Conservation (phyloP, 208 protist species). For the Trypanosoma grayi region DNA sequence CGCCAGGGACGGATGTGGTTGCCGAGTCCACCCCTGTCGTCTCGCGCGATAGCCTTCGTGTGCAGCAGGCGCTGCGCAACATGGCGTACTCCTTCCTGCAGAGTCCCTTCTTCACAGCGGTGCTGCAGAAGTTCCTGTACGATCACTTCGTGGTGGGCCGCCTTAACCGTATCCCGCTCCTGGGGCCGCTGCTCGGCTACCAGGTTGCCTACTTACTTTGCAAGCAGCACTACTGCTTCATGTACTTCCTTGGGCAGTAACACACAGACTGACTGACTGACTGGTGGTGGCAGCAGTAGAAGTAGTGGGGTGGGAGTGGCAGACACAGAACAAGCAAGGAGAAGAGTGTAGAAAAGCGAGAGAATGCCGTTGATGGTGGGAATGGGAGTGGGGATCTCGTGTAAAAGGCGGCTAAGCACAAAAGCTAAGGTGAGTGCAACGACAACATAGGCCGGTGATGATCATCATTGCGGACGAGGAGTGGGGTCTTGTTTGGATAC, state of each 20-base stretch:
- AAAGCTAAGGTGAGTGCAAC: too few relatives aligned
- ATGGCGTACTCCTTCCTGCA: constrained; percentile 50
- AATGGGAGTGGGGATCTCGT: too few relatives aligned
- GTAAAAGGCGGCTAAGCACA: too few relatives aligned
- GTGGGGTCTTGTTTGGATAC: background rate
- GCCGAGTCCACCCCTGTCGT: constrained; percentile 26
- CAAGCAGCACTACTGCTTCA: constrained; percentile 86
- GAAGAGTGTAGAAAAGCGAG: background rate
- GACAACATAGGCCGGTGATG: too few relatives aligned
- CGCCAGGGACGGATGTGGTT: constrained; percentile 12
- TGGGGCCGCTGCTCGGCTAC: constrained; percentile 55
- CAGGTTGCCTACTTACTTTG: constrained; percentile 72
- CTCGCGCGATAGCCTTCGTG: constrained; percentile 61
- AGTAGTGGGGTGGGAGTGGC: background rate
- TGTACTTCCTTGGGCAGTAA: constrained; percentile 74
- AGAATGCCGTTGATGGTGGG: background rate
- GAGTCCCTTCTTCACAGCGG: constrained; percentile 78
- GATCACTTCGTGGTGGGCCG: constrained; percentile 63
- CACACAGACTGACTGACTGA: too few relatives aligned
- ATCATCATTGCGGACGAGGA: too few relatives aligned
- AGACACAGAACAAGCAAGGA: constrained; percentile 10
- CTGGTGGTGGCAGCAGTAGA: too few relatives aligned
- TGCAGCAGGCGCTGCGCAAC: constrained; percentile 66
- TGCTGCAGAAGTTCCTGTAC: constrained; percentile 69
- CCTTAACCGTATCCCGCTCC: constrained; percentile 66